phyloP scores from a whole-genome alignment of 352 stramenopile species.

The Globisporangium nagaii region DNA sequence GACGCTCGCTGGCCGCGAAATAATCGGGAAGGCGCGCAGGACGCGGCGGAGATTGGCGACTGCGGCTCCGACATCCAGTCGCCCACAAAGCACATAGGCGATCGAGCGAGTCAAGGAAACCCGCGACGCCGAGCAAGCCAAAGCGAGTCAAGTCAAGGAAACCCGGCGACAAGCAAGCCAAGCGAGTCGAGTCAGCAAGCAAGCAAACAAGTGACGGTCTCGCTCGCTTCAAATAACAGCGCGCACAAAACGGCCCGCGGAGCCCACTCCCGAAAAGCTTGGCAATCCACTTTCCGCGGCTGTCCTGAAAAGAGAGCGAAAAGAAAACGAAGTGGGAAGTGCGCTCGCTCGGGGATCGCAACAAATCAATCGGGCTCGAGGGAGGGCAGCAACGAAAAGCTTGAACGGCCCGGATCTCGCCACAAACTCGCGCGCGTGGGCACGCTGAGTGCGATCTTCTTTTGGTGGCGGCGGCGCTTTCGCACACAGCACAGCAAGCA shows the following conservation, averaged over 20 bases:
- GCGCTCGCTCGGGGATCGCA: not conserved
- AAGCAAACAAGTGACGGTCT: not conserved
- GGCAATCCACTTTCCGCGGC: conserved; percentile 1
- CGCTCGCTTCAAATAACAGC: too few relatives aligned
- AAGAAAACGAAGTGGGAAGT: too few relatives aligned
- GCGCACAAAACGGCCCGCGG: too few relatives aligned
- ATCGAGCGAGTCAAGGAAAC: too few relatives aligned
- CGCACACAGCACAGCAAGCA: too few relatives aligned
- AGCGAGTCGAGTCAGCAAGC: not conserved
- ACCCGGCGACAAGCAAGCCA: not conserved
- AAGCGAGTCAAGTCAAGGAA: not conserved
- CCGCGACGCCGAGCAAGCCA: not conserved
- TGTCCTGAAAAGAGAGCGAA: not conserved
- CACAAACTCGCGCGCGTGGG: not conserved
- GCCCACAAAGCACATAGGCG: too few relatives aligned
- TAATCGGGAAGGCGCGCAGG: too few relatives aligned
- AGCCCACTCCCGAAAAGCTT: not conserved
- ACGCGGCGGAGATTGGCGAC: too few relatives aligned
- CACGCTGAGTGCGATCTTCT: not conserved
- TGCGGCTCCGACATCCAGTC: too few relatives aligned
- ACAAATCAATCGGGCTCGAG: not conserved
- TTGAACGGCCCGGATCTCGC: not conserved
- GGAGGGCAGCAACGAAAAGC: too few relatives aligned
- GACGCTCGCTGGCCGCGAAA: too few relatives aligned
- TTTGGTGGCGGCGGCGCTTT: too few relatives aligned